Conservation (phyloP, 129 eudicot species). For the Pittosporum tobira region DNA sequence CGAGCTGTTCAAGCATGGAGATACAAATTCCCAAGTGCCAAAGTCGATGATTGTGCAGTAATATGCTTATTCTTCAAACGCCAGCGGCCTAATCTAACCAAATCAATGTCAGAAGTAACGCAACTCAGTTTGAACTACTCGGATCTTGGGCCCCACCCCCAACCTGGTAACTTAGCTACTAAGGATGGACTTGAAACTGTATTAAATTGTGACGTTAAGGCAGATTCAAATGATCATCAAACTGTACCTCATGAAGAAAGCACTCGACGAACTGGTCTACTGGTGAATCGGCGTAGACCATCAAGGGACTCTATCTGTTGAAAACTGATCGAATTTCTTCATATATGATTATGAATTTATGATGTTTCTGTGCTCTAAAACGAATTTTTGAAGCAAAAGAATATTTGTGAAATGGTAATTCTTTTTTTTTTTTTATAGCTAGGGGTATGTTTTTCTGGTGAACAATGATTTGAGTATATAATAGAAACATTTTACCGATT, state of each 20-base stretch:
- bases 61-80: conserved; percentile 45
- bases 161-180: conserved; percentile 1
- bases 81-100: conserved; percentile 24
- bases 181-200: conserved; percentile 54
- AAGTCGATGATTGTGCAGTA: conserved; percentile 51
- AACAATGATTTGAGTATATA: no score
- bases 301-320: background rate
- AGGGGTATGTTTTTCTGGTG: no score
- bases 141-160: conserved; percentile 14
- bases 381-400: no score
- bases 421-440: no score
- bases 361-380: no score
- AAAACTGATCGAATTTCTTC: background rate
- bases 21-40: conserved; percentile 42
- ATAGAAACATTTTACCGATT: no score
- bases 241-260: background rate
- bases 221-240: conserved; percentile 7
- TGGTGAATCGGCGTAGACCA: background rate
- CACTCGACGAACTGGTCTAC: background rate
- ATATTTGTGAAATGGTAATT: no score
- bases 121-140: conserved; percentile 26
- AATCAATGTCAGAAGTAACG: conserved; percentile 25
- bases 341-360: no score
- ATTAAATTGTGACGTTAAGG: conserved; percentile 25
- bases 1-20: conserved; percentile 59